phyloP scores from a whole-genome alignment of 2,329 filamentous ascomycete species.

The Neurospora sp. region DNA sequence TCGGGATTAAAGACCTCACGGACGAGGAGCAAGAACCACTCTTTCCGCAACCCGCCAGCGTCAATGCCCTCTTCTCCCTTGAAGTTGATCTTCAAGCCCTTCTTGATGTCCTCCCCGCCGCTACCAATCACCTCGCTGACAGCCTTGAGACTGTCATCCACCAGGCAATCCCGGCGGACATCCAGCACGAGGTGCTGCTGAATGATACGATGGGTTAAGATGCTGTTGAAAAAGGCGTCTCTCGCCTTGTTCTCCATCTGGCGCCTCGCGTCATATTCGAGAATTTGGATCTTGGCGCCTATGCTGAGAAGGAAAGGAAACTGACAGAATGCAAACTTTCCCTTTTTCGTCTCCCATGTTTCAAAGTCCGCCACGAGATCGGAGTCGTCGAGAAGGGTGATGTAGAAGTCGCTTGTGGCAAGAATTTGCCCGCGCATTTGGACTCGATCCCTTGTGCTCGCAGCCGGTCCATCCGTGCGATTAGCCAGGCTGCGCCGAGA shows the following conservation, averaged over 20 bases:
- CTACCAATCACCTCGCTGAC: conserved; percentile 80
- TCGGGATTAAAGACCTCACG: conserved; percentile 86
- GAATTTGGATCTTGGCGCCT: conserved; percentile 81
- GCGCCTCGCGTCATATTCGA: conserved; percentile 77
- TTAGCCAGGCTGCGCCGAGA: conserved; percentile 21
- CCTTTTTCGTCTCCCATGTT: conserved; percentile 66
- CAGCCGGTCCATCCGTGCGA: conserved; percentile 22
- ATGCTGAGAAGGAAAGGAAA: conserved; percentile 89
- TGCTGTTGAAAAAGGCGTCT: conserved; percentile 85
- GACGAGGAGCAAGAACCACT: conserved; percentile 86
- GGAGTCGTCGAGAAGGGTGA: conserved; percentile 74
- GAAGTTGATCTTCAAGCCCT: conserved; percentile 78
- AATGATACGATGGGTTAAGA: conserved; percentile 63
- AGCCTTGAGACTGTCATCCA: conserved; percentile 76
- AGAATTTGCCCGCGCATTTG: conserved; percentile 55
- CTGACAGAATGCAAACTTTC: conserved; percentile 80
- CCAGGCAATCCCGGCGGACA: conserved; percentile 74
- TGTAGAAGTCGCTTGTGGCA: conserved; percentile 79
- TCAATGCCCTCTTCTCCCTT: conserved; percentile 85
- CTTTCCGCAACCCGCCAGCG: conserved; percentile 79
- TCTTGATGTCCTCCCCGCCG: conserved; percentile 79
- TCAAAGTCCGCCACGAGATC: conserved; percentile 82
- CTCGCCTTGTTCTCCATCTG: conserved; percentile 86
- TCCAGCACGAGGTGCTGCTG: conserved; percentile 71
- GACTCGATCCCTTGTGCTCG: conserved; percentile 31